Conservation (phyloP, 176 grass and related monocot genomes). For the Phragmites australis region DNA sequence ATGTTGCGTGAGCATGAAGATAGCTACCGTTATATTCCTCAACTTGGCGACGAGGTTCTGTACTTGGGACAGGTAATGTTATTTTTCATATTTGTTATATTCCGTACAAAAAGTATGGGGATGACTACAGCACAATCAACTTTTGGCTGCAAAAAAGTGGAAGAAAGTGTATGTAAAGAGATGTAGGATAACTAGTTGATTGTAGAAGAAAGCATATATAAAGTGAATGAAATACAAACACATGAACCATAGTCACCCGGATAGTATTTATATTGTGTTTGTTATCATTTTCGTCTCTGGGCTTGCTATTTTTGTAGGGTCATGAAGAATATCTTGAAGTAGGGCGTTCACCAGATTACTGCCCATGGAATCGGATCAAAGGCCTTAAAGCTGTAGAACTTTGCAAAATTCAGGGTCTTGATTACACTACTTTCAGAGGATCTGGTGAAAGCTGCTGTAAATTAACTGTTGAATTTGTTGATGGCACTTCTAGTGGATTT, state of each 20-base stretch:
- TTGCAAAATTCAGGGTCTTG: conserved; percentile 74
- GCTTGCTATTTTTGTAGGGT: conserved; percentile 58
- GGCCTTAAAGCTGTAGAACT: conserved; percentile 77
- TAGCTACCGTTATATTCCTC: conserved; percentile 92
- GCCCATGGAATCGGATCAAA: conserved; percentile 62
- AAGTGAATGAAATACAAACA: conserved; percentile 18
- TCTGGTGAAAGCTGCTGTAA: conserved; percentile 96
- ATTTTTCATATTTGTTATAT: conserved; percentile 12
- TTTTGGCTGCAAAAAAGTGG: conserved; percentile 1
- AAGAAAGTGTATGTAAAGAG: too few relatives aligned
- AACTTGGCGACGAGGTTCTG: conserved; percentile 83
- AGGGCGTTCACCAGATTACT: conserved; percentile 33
- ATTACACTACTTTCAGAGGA: conserved; percentile 74
- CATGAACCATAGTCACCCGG: not conserved
- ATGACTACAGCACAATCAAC: not conserved
- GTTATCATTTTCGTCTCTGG: conserved; percentile 26
- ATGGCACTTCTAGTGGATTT: conserved; percentile 56
- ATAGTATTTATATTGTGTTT: conserved; percentile 12
- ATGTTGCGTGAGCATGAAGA: conserved; percentile 95
- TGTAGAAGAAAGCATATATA: not conserved
- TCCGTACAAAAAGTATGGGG: not conserved
- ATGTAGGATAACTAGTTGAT: conserved; percentile 20
- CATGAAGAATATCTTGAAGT: conserved; percentile 71
- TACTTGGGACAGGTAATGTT: conserved; percentile 85
- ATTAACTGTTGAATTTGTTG: conserved; percentile 64